Evolutionary conservation across 2,329 filamentous ascomycete genomes (phyloP), one percentile per base, ranked within the genome.

Genomic region (Penicillium sp.): DNA sequence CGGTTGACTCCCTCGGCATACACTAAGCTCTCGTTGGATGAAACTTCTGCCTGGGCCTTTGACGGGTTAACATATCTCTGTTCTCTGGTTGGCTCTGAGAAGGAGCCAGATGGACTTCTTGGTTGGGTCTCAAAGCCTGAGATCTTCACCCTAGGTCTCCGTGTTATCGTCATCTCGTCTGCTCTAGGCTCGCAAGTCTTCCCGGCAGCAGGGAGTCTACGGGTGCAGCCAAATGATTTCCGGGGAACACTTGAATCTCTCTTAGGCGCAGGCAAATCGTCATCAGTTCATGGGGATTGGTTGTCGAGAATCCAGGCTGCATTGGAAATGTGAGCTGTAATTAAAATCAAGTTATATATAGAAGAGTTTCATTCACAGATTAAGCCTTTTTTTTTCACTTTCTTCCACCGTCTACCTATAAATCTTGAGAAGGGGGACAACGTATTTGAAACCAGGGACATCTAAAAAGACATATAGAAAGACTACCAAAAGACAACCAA

Each of bases 51-150:
- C 29, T 78, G 75, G 75, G 69, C 71, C 2, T 67, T 60, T 10
- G 68, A 71, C 7, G 75, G 74, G 0, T 54, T 78, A 27, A 56
- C 57, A 2, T 67, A 67, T 42, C 55, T 77, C 31, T 35, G 38
- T 23, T 56, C 13, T 41, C 8, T 57, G 68, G 27, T 65, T 71
- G 67, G 0, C 46, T 65, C 1, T 68, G 74, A 0, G 64, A 73
- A 19, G 64, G 68, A 3, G 61, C 69, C 71, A 1, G 89, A 91
- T 67, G 88, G 88, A 0, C 81, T 88, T 9, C 75, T 95, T 35
- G 90, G 91, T 7, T 92, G 89, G 86, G 83, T 84, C 1, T 87
- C 87, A 1, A 86, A 87, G 56, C 81, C 86, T 0, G 84, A 86
- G 31, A 84, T 87, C 1, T 93, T 92, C 54, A 71, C 71, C 2